These are phyloP conservation scores for Pneumocystis murina DNA, from an alignment of 1,139 yeast genomes.

Conservation along the genomic window DNA sequence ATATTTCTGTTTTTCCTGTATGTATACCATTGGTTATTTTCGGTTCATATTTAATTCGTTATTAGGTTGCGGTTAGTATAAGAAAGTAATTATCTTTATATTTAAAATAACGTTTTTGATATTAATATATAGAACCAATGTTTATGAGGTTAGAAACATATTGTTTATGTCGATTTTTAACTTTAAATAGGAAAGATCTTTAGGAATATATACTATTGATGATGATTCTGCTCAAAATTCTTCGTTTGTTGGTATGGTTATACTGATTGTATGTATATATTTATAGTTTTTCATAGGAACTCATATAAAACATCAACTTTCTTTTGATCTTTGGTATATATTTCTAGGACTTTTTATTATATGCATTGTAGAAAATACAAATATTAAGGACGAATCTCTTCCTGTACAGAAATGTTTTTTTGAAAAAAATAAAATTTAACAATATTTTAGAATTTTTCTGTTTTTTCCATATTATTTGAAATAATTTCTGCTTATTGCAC, in stretches of 20 bases:
- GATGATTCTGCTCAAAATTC: conserved; percentile 13
- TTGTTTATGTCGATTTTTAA: not conserved
- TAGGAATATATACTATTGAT: conserved; percentile 59
- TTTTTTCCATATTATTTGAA: conserved; percentile 69
- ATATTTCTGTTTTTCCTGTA: conserved; percentile 83
- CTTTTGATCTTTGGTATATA: conserved; percentile 90
- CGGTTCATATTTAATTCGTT: not conserved
- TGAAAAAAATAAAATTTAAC: conserved; percentile 20
- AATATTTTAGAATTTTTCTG: conserved; percentile 30
- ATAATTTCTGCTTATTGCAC: conserved; percentile 65
- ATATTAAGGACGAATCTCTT: conserved; percentile 3
- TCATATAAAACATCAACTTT: conserved; percentile 79
- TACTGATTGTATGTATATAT: not conserved
- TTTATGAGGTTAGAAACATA: conserved; percentile 53
- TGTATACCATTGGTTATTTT: conserved; percentile 42
- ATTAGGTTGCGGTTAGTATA: conserved; percentile 1
- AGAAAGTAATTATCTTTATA: not conserved
- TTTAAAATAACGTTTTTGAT: not conserved
- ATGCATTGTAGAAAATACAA: conserved; percentile 58
- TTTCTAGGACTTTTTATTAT: conserved; percentile 73
- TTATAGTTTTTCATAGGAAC: conserved; percentile 47
- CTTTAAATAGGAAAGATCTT: conserved; percentile 36
- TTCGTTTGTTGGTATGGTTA: conserved; percentile 1
- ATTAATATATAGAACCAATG: conserved; percentile 84
- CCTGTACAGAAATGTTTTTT: conserved; percentile 3